Evolutionary conservation across 140 eudicot species (phyloP), one percentile per base, ranked within the genome.

Genomic region (Cichorium intybus): DNA sequence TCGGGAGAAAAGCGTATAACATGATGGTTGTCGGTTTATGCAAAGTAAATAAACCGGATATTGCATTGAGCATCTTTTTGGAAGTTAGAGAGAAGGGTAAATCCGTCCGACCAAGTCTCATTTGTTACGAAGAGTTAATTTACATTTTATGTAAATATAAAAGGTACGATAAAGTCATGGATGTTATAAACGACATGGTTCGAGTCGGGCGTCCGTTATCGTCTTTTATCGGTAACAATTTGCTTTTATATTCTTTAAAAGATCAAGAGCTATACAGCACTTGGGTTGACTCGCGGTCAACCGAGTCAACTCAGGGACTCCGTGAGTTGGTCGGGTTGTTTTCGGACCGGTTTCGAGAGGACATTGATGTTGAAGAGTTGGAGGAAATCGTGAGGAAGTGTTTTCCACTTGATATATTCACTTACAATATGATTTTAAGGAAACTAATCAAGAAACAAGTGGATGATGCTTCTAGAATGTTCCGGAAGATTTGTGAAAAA

Each of bases 101-200:
- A 29, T 23, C 16, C 0, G 46, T 75, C 1, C 75, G 50, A 49
- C 89, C 91, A 2, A 77, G 81, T 62, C 75, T 88, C 3, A 68
- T 75, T 29, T 88, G 87, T 53, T 88, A 83, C 24, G 96, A 88
- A 66, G 98, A 85, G 76, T 87, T 92, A 45, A 59, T 92, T 14
- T 70, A 63, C 62, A 35, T 54, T 28, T 64, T 74, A 16, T 85
- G 95, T 59, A 51, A 20, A 24, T 54, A 75, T 54, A 75, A 69
- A 29, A 28, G 60, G 31, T 92, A 82, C 46, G 55, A 58, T 9
- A 56, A 45, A 10, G 83, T 79, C 18, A 28, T 85, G 39, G 46
- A 71, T 62, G 24, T 92, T 16, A 51, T 92, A 10, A 56, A 83
- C 21, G 96, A 85, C 63, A 29, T 81, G 73, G 23, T 74, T 10